These are phyloP conservation scores for Imleria badia DNA, from an alignment of 768 basidiomycete genomes.

Conservation along the genomic window DNA sequence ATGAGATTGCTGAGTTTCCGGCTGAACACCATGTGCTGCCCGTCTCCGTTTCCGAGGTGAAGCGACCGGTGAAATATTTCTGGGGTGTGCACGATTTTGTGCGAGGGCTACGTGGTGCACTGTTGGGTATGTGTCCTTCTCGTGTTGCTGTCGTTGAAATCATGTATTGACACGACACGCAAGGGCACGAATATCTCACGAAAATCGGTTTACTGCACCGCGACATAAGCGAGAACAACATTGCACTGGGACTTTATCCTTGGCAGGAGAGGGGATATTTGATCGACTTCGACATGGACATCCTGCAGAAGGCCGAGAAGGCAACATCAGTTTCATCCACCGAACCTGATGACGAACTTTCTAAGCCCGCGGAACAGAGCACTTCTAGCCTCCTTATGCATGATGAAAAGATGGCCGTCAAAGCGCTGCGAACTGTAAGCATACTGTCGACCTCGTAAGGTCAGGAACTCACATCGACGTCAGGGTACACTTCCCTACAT, in stretches of 20 bases:
- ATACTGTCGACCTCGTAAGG: not conserved
- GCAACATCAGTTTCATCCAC: not conserved
- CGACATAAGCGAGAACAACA: constrained; percentile 12
- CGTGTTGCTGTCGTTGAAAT: not conserved
- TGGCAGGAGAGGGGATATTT: constrained; percentile 22
- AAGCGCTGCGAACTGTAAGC: not conserved
- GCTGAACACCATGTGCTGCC: not conserved
- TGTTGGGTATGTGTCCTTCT: constrained; percentile 1
- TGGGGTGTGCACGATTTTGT: constrained; percentile 1
- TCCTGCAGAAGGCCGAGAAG: not conserved
- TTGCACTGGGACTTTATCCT: not conserved
- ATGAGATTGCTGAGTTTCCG: too few species aligned
- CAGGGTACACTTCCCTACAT: constrained; percentile 5
- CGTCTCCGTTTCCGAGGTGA: not conserved
- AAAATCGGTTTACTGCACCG: constrained; percentile 28
- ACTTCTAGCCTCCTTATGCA: too few species aligned
- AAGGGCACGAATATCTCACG: constrained; percentile 11
- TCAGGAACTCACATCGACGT: not conserved
- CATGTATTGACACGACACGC: not conserved
- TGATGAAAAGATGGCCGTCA: not conserved
- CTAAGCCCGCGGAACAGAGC: not conserved
- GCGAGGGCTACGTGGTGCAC: constrained; percentile 8
- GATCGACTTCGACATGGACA: constrained; percentile 28
- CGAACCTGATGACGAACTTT: not conserved
- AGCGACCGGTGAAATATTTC: constrained; percentile 3